These are phyloP conservation scores for Dipodascopsis tothii DNA, from an alignment of 805 yeast species.

Conservation along the genomic window DNA sequence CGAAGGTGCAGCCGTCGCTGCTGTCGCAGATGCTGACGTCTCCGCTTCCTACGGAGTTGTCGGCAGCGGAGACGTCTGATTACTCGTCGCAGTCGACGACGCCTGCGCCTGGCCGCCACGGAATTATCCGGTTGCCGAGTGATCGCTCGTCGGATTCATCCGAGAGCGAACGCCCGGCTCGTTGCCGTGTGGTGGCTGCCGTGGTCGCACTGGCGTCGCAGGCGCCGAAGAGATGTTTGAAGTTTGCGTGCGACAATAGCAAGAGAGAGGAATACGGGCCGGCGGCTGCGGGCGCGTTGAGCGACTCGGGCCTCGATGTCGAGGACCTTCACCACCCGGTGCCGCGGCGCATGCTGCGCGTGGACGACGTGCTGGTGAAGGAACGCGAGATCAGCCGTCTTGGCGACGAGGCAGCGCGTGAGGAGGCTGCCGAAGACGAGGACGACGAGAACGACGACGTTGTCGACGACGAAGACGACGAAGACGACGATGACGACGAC, in stretches of 20 bases:
- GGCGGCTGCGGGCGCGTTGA: not conserved
- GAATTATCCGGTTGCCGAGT: constrained; percentile 4
- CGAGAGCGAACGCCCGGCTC: not conserved
- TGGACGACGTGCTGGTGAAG: constrained; percentile 18
- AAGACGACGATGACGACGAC: constrained; percentile 7
- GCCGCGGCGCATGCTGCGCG: constrained; percentile 17
- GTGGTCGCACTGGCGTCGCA: not conserved
- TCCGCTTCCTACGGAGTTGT: constrained; percentile 4
- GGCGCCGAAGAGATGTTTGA: not conserved
- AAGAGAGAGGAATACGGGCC: not conserved
- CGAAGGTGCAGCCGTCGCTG: constrained; percentile 15
- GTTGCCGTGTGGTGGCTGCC: not conserved
- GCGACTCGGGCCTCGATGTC: not conserved
- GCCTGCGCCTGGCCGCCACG: constrained; percentile 6
- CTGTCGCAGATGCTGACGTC: constrained; percentile 19
- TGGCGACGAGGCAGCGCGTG: constrained; percentile 16
- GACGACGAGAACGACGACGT: not conserved
- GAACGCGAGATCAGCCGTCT: constrained; percentile 13
- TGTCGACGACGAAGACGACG: constrained; percentile 11
- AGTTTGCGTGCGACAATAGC: constrained; percentile 1
- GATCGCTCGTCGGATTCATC: not conserved
- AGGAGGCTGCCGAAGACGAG: constrained; percentile 3
- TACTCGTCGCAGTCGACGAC: constrained; percentile 18
- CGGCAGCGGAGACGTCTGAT: constrained; percentile 10
- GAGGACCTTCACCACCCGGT: constrained; percentile 12